phyloP scores from a whole-genome alignment of 306 rosid species.

The Luffa acutangula region DNA sequence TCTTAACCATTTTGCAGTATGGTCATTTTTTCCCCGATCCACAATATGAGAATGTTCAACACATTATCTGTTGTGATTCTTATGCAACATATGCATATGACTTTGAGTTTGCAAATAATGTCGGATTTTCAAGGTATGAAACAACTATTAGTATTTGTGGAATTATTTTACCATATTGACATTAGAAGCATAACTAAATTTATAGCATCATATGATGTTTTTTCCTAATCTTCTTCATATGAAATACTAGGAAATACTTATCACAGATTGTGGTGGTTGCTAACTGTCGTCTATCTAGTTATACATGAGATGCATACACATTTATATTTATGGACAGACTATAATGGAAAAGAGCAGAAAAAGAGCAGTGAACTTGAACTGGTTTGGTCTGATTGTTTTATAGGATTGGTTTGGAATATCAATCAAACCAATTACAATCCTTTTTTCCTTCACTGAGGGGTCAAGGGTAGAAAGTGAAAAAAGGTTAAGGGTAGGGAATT shows the following conservation, averaged over 20 bases:
- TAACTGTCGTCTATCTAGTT: background rate
- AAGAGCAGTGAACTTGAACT: background rate
- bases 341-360: background rate
- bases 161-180: background rate
- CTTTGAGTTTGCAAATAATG: slow-evolving; percentile 73
- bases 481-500: background rate
- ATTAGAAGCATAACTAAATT: background rate
- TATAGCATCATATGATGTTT: background rate
- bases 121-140: slow-evolving; percentile 81
- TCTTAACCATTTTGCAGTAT: slow-evolving; percentile 49
- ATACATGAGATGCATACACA: background rate
- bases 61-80: slow-evolving; percentile 91
- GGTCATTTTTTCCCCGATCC: slow-evolving; percentile 99
- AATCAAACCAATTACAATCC: background rate
- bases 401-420: background rate
- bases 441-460: background rate
- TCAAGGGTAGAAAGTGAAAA: background rate
- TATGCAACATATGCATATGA: slow-evolving; percentile 93
- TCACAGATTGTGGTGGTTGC: background rate
- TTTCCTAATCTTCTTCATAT: background rate
- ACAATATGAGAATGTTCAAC: slow-evolving; percentile 95
- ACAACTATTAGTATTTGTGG: background rate
- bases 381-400: background rate
- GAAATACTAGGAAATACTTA: background rate
- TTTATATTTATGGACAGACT: background rate